Conservation (phyloP, 2,329 filamentous ascomycete genomes). For the Tolypocladium ovalisporum region DNA sequence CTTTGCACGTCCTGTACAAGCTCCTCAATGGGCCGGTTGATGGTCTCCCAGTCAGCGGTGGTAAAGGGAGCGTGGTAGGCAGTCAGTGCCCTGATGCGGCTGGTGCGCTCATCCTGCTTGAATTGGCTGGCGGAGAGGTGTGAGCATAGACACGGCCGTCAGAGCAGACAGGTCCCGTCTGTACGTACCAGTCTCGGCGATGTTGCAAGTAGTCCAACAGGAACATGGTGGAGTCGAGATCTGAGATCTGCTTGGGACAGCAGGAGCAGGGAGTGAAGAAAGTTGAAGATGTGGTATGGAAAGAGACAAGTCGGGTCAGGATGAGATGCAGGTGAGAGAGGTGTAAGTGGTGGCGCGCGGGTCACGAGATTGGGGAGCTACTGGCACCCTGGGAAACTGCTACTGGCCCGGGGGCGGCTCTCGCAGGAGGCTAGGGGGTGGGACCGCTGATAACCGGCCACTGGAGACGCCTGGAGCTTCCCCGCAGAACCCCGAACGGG, state of each 20-base stretch:
- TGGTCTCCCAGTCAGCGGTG: slow-evolving; percentile 50
- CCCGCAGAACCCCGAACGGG: neutral
- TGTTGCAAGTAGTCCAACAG: slow-evolving; percentile 56
- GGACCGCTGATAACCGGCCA: slow-evolving; percentile 5
- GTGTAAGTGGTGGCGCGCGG: slow-evolving; percentile 1
- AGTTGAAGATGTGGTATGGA: neutral
- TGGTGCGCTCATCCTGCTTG: slow-evolving; percentile 67
- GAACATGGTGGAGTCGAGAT: slow-evolving; percentile 18
- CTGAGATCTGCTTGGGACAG: neutral
- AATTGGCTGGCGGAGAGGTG: slow-evolving; percentile 43
- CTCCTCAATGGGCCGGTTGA: slow-evolving; percentile 64
- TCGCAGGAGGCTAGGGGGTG: neutral
- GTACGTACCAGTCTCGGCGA: slow-evolving; percentile 52
- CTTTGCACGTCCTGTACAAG: slow-evolving; percentile 70
- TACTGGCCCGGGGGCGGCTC: neutral
- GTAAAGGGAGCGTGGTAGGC: slow-evolving; percentile 58
- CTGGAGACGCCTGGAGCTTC: neutral
- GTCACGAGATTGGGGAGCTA: slow-evolving; percentile 5
- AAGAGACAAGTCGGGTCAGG: neutral
- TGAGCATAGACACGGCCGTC: neutral
- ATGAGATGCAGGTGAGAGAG: neutral
- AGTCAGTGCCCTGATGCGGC: slow-evolving; percentile 56
- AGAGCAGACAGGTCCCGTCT: neutral
- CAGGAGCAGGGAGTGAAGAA: neutral
- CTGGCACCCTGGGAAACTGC: neutral